A percentile compares a stretch with the other conserved stretches of the same genome.
These are phyloP conservation scores for Crithidia mellificae DNA, from an alignment of 208 protist species.

Conservation along the genomic window DNA sequence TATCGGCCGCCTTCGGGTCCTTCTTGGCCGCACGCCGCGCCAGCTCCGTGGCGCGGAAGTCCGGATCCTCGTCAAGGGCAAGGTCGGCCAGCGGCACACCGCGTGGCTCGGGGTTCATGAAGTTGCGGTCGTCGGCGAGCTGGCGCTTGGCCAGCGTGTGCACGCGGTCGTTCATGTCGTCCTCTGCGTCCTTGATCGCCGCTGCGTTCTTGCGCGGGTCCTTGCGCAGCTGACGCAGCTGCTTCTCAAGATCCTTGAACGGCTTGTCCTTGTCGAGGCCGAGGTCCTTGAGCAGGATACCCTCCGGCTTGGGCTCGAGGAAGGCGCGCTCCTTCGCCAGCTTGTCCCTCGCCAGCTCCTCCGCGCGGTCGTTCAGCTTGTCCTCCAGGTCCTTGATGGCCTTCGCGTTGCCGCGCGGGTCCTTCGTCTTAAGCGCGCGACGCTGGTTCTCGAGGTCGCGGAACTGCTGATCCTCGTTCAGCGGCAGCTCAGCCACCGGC, in stretches of 20 bases:
- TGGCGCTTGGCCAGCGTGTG: slow-evolving; percentile 43
- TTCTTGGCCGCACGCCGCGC: slow-evolving; percentile 52
- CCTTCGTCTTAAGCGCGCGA: slow-evolving; percentile 51
- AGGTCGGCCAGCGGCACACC: slow-evolving; percentile 50
- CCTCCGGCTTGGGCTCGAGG: slow-evolving; percentile 72
- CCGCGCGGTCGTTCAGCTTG: slow-evolving; percentile 60
- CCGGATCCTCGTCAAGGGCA: slow-evolving; percentile 42
- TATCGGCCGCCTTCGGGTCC: slow-evolving; percentile 27
- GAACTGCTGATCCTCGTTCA: slow-evolving; percentile 67
- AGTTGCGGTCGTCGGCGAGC: slow-evolving; percentile 38
- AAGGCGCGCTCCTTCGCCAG: slow-evolving; percentile 70
- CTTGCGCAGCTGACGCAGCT: slow-evolving; percentile 46
- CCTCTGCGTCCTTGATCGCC: slow-evolving; percentile 45
- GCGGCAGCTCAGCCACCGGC: slow-evolving; percentile 54
- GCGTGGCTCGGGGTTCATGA: slow-evolving; percentile 46
- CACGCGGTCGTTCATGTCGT: slow-evolving; percentile 46
- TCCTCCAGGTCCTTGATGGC: slow-evolving; percentile 52
- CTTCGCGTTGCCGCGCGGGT: slow-evolving; percentile 29
- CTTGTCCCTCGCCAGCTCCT: slow-evolving; percentile 63
- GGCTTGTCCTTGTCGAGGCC: slow-evolving; percentile 63
- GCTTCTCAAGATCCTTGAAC: slow-evolving; percentile 67
- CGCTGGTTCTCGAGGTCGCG: slow-evolving; percentile 50
- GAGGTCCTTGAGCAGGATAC: slow-evolving; percentile 66
- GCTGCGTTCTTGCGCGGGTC: slow-evolving; percentile 46
- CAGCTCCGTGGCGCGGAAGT: slow-evolving; percentile 55